Evolutionary conservation across 441 rosid species (phyloP).

Genomic region (Corymbia calophylla): DNA sequence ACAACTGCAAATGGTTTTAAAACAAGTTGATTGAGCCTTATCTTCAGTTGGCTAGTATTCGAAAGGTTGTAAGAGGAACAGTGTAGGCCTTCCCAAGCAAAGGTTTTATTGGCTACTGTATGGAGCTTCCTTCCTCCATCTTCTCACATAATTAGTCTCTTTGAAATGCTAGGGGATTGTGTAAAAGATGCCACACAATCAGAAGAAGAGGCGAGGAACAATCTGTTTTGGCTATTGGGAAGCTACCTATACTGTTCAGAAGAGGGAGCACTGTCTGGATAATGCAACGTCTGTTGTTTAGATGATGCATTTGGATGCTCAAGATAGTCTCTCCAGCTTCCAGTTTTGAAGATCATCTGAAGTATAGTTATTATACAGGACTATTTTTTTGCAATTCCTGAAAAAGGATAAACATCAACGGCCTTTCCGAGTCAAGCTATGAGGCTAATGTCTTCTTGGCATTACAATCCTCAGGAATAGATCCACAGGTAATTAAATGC

Average conservation of each 20-base stretch:
- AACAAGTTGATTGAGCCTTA: too few species aligned
- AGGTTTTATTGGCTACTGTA: too few species aligned
- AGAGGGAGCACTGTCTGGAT: not conserved
- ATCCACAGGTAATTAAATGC: constrained; percentile 23
- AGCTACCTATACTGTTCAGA: not conserved
- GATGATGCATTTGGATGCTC: not conserved
- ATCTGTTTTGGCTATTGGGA: not conserved
- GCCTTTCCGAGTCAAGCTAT: constrained; percentile 41
- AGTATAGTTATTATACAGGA: not conserved
- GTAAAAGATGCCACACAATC: not conserved
- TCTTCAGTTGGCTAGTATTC: too few species aligned
- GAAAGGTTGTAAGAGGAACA: too few species aligned
- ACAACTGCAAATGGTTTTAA: too few species aligned
- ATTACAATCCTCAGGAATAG: constrained; percentile 47
- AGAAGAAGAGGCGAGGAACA: not conserved
- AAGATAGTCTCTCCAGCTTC: not conserved
- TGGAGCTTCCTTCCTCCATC: too few species aligned
- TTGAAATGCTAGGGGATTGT: not conserved
- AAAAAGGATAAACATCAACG: constrained; percentile 9
- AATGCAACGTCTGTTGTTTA: not conserved
- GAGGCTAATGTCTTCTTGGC: constrained; percentile 60
- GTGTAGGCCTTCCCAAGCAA: too few species aligned
- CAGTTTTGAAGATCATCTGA: not conserved
- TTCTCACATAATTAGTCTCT: too few species aligned
- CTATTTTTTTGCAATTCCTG: not conserved